Base-by-base conservation (phyloP, 768 basidiomycete genomes). In the Galerina sulciceps region DNA sequence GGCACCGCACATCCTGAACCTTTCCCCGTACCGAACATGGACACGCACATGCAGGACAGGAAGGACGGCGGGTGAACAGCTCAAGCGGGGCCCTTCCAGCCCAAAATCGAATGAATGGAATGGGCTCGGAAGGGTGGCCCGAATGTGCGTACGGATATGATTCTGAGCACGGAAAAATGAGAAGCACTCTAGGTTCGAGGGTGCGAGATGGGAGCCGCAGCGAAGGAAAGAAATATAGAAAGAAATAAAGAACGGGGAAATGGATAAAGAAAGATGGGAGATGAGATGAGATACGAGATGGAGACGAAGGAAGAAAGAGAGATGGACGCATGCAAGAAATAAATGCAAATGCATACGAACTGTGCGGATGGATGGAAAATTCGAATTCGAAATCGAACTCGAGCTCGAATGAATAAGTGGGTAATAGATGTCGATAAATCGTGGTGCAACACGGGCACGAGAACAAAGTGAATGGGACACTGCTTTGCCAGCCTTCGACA, bases 271-370 rank as follows among this genome's bases (percentile, higher is more conserved):
- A 51, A 18, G 57, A 40, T 43, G 40, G 47, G 37, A 58, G 48
- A 42, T 44, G 26, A 42, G 35, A 26, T 34, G 22, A 44, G 26
- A 51, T 44, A 45, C 35, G 40, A 40, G 49, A 34, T 44, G 34
- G 44, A 35, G 48, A 52, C 42, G 41, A 55, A 43, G 42, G 38
- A 54, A 41, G 50, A 48, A 20, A 13, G 64, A 52, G 23, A 48
- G 47, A 17, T 50, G 41, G 14, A 54, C 36, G 31, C 37, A 57
- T 36, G 17, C 22, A 55, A 46, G 47, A 42, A 36, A 20, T 14
- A 44, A 52, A 26, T 44, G 3, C n/a, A n/a, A 45, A 37, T 11
- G 35, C 1, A 31, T 31, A 31, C 26, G 26, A 8, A 31, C 8
- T 5, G 15, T 20, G n/a, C 10, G n/a, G 42, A 15, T 60, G 38